A percentile compares a stretch with the other conserved stretches of the same genome.
Conservation (phyloP, 768 basidiomycete species). For the Auricularia auricula-judae region DNA sequence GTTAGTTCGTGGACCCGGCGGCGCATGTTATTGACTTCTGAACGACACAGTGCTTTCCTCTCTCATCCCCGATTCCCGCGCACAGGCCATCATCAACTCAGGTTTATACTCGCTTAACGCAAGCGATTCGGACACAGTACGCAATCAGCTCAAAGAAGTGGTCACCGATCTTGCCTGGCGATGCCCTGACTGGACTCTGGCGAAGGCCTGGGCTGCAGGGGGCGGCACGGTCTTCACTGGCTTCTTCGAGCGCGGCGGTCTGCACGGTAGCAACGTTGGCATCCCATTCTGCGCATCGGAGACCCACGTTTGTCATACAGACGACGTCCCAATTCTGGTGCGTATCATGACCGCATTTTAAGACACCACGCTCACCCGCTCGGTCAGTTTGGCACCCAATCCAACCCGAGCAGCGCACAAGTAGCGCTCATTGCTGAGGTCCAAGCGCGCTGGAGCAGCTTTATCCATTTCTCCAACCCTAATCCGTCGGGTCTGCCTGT, state of each 20-base stretch:
- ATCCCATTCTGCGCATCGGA: slow-evolving; percentile 49
- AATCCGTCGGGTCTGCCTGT: slow-evolving; percentile 31
- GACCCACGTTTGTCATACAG: slow-evolving; percentile 58
- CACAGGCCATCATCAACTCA: slow-evolving; percentile 32
- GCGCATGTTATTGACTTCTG: neutral
- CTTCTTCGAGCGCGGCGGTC: slow-evolving; percentile 50
- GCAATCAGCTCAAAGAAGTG: slow-evolving; percentile 30
- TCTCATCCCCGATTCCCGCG: slow-evolving; percentile 18
- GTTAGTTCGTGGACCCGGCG: neutral
- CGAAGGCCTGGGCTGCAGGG: slow-evolving; percentile 48
- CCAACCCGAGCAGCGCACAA: slow-evolving; percentile 45
- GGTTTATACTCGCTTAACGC: slow-evolving; percentile 33
- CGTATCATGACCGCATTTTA: neutral
- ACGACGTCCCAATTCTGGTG: slow-evolving; percentile 68
- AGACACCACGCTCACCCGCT: neutral
- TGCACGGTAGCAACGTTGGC: slow-evolving; percentile 55
- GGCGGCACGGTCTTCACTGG: slow-evolving; percentile 67
- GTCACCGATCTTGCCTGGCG: slow-evolving; percentile 65
- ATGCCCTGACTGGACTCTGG: slow-evolving; percentile 62
- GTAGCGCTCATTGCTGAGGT: slow-evolving; percentile 51
- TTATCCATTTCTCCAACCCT: slow-evolving; percentile 50
- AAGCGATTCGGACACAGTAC: slow-evolving; percentile 28
- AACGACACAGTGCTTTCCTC: neutral
- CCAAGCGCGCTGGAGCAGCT: slow-evolving; percentile 59
- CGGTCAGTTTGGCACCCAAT: slow-evolving; percentile 40